Base-by-base conservation (phyloP, 139 green algal genomes). In the Auxenochlorella pyrenoidosa region DNA sequence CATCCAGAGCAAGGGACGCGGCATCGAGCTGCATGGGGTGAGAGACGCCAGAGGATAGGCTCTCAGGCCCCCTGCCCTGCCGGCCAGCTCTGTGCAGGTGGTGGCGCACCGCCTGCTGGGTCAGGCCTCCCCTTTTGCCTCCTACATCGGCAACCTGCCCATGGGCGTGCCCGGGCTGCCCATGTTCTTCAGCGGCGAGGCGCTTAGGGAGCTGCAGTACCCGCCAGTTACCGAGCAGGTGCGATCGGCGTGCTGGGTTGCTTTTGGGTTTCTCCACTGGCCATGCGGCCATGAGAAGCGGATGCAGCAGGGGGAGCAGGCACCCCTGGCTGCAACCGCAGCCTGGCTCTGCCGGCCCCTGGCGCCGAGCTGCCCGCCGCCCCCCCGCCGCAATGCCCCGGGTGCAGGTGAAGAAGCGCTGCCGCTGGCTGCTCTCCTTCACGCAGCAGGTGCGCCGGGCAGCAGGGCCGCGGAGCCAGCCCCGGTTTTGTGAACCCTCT, bases 61-160 rank as follows among this genome's bases (percentile, higher is more conserved):
- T 32, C 38, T 19, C 30, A 22, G 36, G 47, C 40, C 16, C 2
- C 54, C 54, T 24, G 54, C 54, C 16, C 54, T 22, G 54, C 54
- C 54, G 2, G 54, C 54, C 54, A 63, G 15, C 54, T 13, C 26
- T 38, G 24, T 28, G 59, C 88, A 95, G 90, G 80, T 97, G 28
- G 86, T 96, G 32, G 41, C 82, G 0, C 85, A 96, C 18, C 87
- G 95, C 6, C n/a, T 94, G 30, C 73, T 81, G 40, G 95, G 93
- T 24, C 30, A 89, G 0, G 54, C 75, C 24, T 93, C 86, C 36
- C 51, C 44, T 12, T 97, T 95, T 66, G 73, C 78, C 0, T 41
- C 89, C 0, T 98, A 98, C 89, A 91, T 97, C 40, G 16, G 65
- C 41, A 79, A 92, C 68, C 91, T 98, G 43, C 95, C 95, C 32